Base-by-base conservation (phyloP, 768 basidiomycete genomes). In the Rhizopogon vesiculosus region DNA sequence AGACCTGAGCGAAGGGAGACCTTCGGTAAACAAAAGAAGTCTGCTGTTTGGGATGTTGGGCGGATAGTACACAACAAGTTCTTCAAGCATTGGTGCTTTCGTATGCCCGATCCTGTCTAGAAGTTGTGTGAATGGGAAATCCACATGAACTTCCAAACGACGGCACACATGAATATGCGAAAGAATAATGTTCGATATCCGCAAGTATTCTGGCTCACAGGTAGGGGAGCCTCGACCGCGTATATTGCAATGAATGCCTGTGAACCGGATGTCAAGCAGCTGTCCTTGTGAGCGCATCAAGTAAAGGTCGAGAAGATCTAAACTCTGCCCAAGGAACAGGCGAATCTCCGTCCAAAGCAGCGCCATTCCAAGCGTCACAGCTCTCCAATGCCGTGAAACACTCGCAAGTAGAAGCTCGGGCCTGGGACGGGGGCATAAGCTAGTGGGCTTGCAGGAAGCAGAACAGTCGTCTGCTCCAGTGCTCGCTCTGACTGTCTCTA, bases 301-400 rank as follows among this genome's bases (percentile, higher is more conserved):
- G 45, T 69, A 69, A 35, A 67, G 31, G 43, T 66, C 55, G 53
- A 69, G 58, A 35, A 69, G 55, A 46, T 68, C 59, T 29, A 44
- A 33, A 19, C 66, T 66, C 48, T 69, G 69, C n/a, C 59, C 42
- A 58, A 70, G 53, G 51, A 59, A 58, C 42, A 69, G 64, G 42
- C 42, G 59, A 38, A 69, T 62, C 25, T 60, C 55, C 5, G 72
- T 70, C 79, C 79, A 81, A 18, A 81, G 62, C 31, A 65, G 56
- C 5, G 77, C 72, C 5, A 67, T 70, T 39, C 65, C 67, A 29
- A 74, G 51, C 31, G 75, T 74, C 42, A 76, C 60, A 19, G 66
- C 59, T 55, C 77, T 66, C 79, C 79, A 81, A 53, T 68, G 58
- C 41, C 58, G 68, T 53, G 76, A 79, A 35, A 81, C 72, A 41